Conservation (phyloP, 2,329 filamentous ascomycete species). For the Fusarium albosuccineum region DNA sequence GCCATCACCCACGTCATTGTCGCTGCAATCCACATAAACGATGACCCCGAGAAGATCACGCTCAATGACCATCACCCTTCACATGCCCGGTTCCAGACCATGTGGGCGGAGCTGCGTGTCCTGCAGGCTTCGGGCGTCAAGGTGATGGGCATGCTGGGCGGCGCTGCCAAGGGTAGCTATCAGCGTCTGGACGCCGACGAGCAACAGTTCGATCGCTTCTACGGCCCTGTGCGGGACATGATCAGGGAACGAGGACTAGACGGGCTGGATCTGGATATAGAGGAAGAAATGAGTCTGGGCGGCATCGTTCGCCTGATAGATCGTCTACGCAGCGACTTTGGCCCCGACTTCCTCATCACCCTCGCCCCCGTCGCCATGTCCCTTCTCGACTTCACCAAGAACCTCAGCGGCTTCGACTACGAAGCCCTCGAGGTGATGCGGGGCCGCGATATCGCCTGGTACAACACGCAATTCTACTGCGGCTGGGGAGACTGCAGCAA, state of each 20-base stretch:
- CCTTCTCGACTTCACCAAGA: constrained; percentile 64
- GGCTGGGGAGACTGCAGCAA: constrained; percentile 77
- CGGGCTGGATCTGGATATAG: constrained; percentile 83
- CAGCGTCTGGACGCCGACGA: constrained; percentile 66
- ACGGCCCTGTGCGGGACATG: constrained; percentile 75
- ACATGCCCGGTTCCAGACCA: constrained; percentile 74
- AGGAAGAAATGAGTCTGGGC: constrained; percentile 78
- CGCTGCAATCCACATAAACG: constrained; percentile 87
- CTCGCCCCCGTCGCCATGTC: constrained; percentile 86
- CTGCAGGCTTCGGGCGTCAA: constrained; percentile 81
- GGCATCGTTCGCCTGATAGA: constrained; percentile 77
- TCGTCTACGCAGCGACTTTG: constrained; percentile 77
- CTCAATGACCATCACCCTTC: constrained; percentile 84
- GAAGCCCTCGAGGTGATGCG: constrained; percentile 76
- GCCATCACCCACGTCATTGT: constrained; percentile 84
- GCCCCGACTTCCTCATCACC: constrained; percentile 78
- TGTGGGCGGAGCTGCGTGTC: constrained; percentile 83
- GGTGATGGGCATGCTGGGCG: constrained; percentile 88
- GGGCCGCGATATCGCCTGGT: constrained; percentile 80
- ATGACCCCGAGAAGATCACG: constrained; percentile 73
- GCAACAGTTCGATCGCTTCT: constrained; percentile 78
- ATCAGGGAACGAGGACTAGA: constrained; percentile 73
- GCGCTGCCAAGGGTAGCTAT: constrained; percentile 82
- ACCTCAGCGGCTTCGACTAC: constrained; percentile 88
- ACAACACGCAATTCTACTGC: constrained; percentile 94